Conservation (phyloP, 2,329 filamentous ascomycete species). For the Colletotrichum kahawae region DNA sequence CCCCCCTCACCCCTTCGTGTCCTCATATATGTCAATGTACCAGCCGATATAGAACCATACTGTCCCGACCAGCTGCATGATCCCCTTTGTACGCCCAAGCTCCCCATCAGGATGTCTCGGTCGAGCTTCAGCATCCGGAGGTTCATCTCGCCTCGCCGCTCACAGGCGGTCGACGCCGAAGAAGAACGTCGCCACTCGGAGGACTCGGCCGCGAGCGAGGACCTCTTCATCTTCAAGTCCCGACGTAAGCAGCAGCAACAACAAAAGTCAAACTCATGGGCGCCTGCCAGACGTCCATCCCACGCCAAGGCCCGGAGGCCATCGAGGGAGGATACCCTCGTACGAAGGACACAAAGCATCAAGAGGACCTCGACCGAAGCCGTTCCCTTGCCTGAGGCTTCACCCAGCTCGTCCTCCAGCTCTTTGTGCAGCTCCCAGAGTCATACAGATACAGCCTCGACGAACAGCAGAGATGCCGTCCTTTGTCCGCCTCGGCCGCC, state of each 20-base stretch:
- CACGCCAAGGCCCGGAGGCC: neutral
- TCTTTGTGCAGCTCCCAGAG: conserved; percentile 52
- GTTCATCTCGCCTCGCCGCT: conserved; percentile 41
- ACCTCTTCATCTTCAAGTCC: conserved; percentile 19
- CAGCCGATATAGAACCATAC: conserved; percentile 1
- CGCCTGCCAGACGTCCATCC: neutral
- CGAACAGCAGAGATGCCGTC: conserved; percentile 31
- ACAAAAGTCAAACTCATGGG: conserved; percentile 7
- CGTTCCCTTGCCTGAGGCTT: conserved; percentile 42
- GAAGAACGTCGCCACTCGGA: neutral
- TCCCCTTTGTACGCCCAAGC: neutral
- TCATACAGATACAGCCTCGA: conserved; percentile 29
- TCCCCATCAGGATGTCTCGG: conserved; percentile 44
- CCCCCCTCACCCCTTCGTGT: neutral
- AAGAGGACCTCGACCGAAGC: conserved; percentile 42
- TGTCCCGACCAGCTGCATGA: conserved; percentile 23
- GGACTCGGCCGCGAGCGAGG: conserved; percentile 14
- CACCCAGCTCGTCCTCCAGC: conserved; percentile 45
- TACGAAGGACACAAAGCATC: conserved; percentile 42
- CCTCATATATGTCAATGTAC: conserved; percentile 29
- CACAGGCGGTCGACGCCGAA: conserved; percentile 8
- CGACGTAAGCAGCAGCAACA: neutral
- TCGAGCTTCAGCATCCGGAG: conserved; percentile 48
- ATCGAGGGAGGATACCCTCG: conserved; percentile 32
- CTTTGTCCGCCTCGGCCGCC: conserved; percentile 35